Base-by-base conservation (phyloP, 129 eudicot species). In the Flaveria ramosissima region DNA sequence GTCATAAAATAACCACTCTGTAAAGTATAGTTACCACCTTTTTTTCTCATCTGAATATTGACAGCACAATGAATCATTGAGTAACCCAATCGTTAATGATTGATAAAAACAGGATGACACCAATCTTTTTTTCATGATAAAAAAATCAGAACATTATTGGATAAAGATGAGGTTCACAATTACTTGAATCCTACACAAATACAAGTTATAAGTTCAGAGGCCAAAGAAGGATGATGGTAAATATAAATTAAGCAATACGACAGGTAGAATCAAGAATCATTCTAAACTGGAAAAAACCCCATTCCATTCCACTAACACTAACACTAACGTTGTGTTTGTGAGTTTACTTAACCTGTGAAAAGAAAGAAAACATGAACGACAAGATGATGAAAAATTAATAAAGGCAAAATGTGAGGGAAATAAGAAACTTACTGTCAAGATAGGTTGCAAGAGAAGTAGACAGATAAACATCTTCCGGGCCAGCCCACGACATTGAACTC, bases 401-500 rank as follows among this genome's bases (percentile, higher is more conserved):
- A 1, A 52, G 21, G 59, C 21, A 52, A n/a, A 15, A n/a, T n/a
- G 16, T 21, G 26, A 14, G 41, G 43, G 42, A 39, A 17, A 59
- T 30, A 30, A 30, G 46, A 62, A 51, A 50, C 90, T 85, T 74
- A 93, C 98, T 93, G 77, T 93, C 98, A 74, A 93, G 96, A 84
- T 93, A 93, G 61, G 89, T 93, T 30, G 98, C 98, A 69, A 93
- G 96, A 60, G 98, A 93, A 80, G 98, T 93, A 23, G 98, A 93
- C 51, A 88, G 84, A 78, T 85, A 87, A 26, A 88, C 76, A 85
- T 93, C 98, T 79, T 90, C 98, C 11, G 96, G 92, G 8, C 95
- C 94, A 12, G 96, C 95, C 96, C 98, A 93, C 86, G 98, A 90
- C 98, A 90, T 93, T 72, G 92, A 68, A 48, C 32, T 15, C 36